Conservation (phyloP, 129 eudicot species). For the Centaurea solstitialis region DNA sequence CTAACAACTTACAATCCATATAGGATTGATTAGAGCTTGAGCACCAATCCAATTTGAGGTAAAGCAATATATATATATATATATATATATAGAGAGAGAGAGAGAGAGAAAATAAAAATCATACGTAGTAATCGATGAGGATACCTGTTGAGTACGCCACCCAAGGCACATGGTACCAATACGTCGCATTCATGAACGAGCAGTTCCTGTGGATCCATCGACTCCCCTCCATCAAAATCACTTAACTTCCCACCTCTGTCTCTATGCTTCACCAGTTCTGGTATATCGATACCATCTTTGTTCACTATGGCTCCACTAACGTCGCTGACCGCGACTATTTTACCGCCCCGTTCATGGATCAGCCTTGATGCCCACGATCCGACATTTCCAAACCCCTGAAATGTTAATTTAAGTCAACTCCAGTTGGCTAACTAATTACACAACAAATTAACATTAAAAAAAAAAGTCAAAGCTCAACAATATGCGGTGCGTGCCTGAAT, state of each 20-base stretch:
- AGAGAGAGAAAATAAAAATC: too few relatives aligned
- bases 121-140: too few relatives aligned
- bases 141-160: constrained; percentile 76
- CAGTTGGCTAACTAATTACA: neutral
- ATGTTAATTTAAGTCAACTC: neutral
- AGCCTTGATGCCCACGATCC: constrained; percentile 75
- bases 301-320: constrained; percentile 72
- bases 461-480: neutral
- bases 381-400: constrained; percentile 77
- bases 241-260: constrained; percentile 48
- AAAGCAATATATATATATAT: too few relatives aligned
- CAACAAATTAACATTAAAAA: neutral
- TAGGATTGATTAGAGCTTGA: neutral
- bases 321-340: constrained; percentile 79
- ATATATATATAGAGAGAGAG: too few relatives aligned
- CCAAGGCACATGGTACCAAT: constrained; percentile 79
- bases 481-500: constrained; percentile 57
- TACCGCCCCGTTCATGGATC: constrained; percentile 71
- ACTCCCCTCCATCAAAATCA: constrained; percentile 65
- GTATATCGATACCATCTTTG: constrained; percentile 66
- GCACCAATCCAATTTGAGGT: too few relatives aligned
- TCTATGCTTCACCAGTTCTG: constrained; percentile 51
- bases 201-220: constrained; percentile 61
- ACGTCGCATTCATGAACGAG: constrained; percentile 77
- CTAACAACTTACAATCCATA: neutral